A percentile compares a stretch with the other conserved stretches of the same genome.
Evolutionary conservation across 2,329 filamentous ascomycete species (phyloP).

Genomic region (Penicillium sp.): DNA sequence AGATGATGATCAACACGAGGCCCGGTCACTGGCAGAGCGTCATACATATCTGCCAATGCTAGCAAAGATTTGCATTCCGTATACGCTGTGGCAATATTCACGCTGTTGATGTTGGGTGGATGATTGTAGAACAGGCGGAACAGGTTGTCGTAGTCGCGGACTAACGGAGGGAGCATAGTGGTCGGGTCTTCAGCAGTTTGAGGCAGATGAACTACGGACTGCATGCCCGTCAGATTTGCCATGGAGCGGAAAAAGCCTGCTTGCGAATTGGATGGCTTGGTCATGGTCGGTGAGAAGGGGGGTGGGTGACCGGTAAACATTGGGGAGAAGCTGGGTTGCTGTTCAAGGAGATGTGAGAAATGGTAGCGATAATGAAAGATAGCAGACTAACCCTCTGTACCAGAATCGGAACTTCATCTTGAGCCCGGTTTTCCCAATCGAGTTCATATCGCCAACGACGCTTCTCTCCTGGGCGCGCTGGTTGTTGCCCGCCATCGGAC

Average conservation of each 20-base stretch:
- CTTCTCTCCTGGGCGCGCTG: slow-evolving; percentile 50
- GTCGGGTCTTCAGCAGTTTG: slow-evolving; percentile 61
- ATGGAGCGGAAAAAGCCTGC: slow-evolving; percentile 85
- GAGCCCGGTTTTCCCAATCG: slow-evolving; percentile 70
- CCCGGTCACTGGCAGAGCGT: slow-evolving; percentile 84
- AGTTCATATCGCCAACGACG: slow-evolving; percentile 86
- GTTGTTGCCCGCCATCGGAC: slow-evolving; percentile 43
- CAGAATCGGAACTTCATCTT: slow-evolving; percentile 83
- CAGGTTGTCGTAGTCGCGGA: slow-evolving; percentile 93
- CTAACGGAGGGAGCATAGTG: slow-evolving; percentile 69
- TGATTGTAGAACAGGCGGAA: slow-evolving; percentile 97
- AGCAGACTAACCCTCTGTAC: slow-evolving; percentile 71
- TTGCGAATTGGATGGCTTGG: slow-evolving; percentile 64
- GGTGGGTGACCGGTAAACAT: slow-evolving; percentile 60
- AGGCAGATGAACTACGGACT: slow-evolving; percentile 57
- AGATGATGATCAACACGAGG: slow-evolving; percentile 92
- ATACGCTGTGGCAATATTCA: slow-evolving; percentile 91
- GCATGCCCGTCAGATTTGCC: slow-evolving; percentile 70
- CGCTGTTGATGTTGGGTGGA: slow-evolving; percentile 75
- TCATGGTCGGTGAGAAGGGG: slow-evolving; percentile 59
- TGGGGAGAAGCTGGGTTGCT: slow-evolving; percentile 49
- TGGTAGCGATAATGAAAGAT: not conserved
- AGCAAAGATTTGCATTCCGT: slow-evolving; percentile 92
- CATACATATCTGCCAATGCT: slow-evolving; percentile 90
- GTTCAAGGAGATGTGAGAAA: not conserved